Evolutionary conservation across 2,329 filamentous ascomycete genomes (phyloP).

Genomic region (Knoxdaviesia proteae): DNA sequence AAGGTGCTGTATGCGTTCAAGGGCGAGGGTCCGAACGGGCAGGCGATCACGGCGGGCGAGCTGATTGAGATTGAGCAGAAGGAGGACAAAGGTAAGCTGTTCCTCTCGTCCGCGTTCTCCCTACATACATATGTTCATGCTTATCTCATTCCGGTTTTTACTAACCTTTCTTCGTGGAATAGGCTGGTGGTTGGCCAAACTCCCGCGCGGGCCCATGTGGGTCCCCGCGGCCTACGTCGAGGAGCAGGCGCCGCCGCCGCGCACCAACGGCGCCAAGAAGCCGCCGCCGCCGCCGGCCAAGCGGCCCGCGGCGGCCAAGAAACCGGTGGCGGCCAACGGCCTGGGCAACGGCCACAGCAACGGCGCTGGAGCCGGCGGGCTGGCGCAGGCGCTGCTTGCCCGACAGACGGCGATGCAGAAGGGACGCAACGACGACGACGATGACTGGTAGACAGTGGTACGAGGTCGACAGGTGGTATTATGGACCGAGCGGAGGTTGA

Average conservation of each 20-base stretch:
- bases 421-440: slow-evolving; percentile 46
- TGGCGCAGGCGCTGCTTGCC: slow-evolving; percentile 61
- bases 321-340: slow-evolving; percentile 56
- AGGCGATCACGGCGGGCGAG: slow-evolving; percentile 61
- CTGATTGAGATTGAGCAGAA: slow-evolving; percentile 82
- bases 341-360: slow-evolving; percentile 41
- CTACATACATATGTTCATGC: background rate
- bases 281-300: slow-evolving; percentile 64
- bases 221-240: slow-evolving; percentile 86
- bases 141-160: slow-evolving; percentile 5
- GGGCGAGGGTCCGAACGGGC: slow-evolving; percentile 66
- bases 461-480: slow-evolving; percentile 1
- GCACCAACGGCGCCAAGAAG: slow-evolving; percentile 32
- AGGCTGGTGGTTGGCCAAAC: slow-evolving; percentile 96
- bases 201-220: slow-evolving; percentile 59
- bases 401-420: slow-evolving; percentile 58
- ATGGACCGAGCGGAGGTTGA: no score
- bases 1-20: slow-evolving; percentile 86
- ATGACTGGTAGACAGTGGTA: slow-evolving; percentile 36
- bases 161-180: slow-evolving; percentile 12
- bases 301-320: slow-evolving; percentile 51
- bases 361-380: slow-evolving; percentile 39
- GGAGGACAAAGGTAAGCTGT: slow-evolving; percentile 66
- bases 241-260: slow-evolving; percentile 42
- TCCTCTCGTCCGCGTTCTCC: background rate